A percentile compares a stretch with the other conserved stretches of the same genome.
Conservation (phyloP, 2,329 filamentous ascomycete genomes). For the Ramularia endophylla region DNA sequence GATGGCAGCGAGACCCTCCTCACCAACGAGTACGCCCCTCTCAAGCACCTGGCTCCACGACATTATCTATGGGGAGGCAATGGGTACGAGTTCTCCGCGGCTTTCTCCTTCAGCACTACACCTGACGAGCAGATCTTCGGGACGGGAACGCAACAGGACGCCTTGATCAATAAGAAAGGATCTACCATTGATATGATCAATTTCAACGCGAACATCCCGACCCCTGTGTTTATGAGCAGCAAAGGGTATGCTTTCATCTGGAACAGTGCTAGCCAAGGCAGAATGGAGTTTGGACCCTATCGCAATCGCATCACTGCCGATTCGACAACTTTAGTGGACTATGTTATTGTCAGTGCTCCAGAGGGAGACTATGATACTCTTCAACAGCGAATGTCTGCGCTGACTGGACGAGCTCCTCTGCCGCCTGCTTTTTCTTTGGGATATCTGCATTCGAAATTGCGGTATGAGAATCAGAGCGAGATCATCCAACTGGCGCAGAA, state of each 20-base stretch:
- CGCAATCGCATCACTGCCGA: constrained; percentile 25
- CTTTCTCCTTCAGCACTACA: constrained; percentile 34
- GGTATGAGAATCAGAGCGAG: too few species aligned
- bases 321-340: constrained; percentile 29
- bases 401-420: constrained; percentile 26
- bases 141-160: constrained; percentile 29
- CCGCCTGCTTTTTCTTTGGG: constrained; percentile 29
- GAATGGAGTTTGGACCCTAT: constrained; percentile 27
- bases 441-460: constrained; percentile 29
- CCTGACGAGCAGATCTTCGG: constrained; percentile 31
- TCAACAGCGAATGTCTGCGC: constrained; percentile 23
- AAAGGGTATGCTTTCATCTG: constrained; percentile 29
- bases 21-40: constrained; percentile 31
- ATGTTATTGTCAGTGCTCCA: constrained; percentile 25
- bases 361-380: constrained; percentile 28
- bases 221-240: constrained; percentile 27
- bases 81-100: constrained; percentile 33
- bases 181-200: constrained; percentile 28
- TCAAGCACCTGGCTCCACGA: constrained; percentile 33
- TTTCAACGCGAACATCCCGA: constrained; percentile 30
- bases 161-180: constrained; percentile 30
- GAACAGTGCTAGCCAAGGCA: constrained; percentile 27
- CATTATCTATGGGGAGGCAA: constrained; percentile 36
- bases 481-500: too few species aligned
- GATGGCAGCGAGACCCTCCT: constrained; percentile 33